These are phyloP conservation scores for Xylariaceae sp. DNA, from an alignment of 2,329 filamentous ascomycete species.

Conservation along the genomic window DNA sequence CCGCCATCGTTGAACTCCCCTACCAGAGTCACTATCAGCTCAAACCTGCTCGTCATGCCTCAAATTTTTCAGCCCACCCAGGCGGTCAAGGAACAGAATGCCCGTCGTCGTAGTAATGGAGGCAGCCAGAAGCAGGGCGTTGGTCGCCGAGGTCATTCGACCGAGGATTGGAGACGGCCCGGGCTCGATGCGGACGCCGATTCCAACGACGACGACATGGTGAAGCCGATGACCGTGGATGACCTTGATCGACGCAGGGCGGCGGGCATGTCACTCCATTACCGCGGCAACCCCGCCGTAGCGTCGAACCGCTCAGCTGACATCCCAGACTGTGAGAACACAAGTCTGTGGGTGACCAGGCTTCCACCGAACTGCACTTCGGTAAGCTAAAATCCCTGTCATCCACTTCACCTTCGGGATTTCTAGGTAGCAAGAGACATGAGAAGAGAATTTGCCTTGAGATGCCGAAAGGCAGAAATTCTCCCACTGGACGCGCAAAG, in stretches of 20 bases:
- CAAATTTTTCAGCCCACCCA: constrained; percentile 1
- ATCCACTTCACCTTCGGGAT: background rate
- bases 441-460: too few relatives aligned
- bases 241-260: background rate
- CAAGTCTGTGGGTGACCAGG: constrained; percentile 6
- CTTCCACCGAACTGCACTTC: constrained; percentile 1
- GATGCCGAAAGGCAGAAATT: too few relatives aligned
- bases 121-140: too few relatives aligned
- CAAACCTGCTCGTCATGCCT: background rate
- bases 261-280: constrained; percentile 5
- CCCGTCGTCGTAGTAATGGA: background rate
- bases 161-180: constrained; percentile 2
- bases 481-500: too few relatives aligned
- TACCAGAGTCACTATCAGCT: background rate
- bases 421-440: background rate
- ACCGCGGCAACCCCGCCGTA: constrained; percentile 8
- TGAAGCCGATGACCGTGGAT: too few relatives aligned
- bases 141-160: too few relatives aligned
- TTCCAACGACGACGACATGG: too few relatives aligned
- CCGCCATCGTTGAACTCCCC: background rate
- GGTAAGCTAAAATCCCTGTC: background rate
- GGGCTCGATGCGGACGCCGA: background rate
- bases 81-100: background rate
- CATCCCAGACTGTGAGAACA: constrained; percentile 8
- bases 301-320: constrained; percentile 4